These are phyloP conservation scores for Penicillium desertorum DNA, from an alignment of 495 filamentous ascomycete species.

Conservation along the genomic window DNA sequence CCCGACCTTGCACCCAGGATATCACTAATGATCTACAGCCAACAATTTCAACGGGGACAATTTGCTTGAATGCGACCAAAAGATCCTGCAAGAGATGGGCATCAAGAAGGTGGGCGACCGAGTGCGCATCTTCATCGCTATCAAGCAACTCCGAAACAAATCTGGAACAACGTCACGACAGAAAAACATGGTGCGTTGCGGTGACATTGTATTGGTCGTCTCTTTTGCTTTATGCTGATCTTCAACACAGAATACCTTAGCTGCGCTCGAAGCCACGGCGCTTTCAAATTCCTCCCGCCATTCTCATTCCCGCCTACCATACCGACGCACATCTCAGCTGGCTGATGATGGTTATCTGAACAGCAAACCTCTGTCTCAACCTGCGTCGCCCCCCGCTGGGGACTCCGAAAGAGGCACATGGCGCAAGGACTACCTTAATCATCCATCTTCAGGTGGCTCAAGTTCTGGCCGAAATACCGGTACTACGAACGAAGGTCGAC, in stretches of 20 bases:
- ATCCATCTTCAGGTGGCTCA: conserved; percentile 49
- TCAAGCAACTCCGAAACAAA: conserved; percentile 87
- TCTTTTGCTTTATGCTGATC: conserved; percentile 17
- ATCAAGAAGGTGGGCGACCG: conserved; percentile 97
- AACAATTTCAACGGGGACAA: conserved; percentile 98
- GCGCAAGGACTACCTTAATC: conserved; percentile 55
- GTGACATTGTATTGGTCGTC: neutral
- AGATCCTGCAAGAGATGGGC: conserved; percentile 94
- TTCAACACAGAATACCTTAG: conserved; percentile 42
- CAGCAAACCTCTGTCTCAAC: conserved; percentile 61
- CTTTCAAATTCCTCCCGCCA: conserved; percentile 69
- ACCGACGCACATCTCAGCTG: conserved; percentile 75
- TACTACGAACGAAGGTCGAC: conserved; percentile 46
- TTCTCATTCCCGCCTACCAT: conserved; percentile 54
- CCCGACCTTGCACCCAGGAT: neutral
- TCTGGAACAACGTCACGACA: conserved; percentile 81
- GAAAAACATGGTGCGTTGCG: conserved; percentile 71
- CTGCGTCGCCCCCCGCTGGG: conserved; percentile 62
- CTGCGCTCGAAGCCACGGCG: conserved; percentile 43
- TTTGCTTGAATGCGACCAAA: conserved; percentile 93
- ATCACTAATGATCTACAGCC: conserved; percentile 41
- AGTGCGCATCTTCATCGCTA: conserved; percentile 88
- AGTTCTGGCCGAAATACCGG: conserved; percentile 46
- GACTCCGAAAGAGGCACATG: conserved; percentile 38
- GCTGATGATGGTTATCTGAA: conserved; percentile 42